Conservation (phyloP, 129 eudicot genomes). For the Saussurea involucrata region DNA sequence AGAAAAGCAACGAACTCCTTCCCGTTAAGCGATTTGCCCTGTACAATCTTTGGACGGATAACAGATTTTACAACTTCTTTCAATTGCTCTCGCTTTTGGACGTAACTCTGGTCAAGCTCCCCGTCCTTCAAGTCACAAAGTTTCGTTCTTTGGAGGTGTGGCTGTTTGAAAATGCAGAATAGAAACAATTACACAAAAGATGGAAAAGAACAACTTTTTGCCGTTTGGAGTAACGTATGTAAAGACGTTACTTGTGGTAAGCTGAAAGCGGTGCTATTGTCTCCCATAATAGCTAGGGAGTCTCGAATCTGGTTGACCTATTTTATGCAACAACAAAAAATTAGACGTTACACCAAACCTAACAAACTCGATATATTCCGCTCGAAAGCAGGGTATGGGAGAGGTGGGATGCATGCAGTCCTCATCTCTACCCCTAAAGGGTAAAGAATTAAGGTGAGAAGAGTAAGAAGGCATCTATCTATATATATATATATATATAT, state of each 20-base stretch:
- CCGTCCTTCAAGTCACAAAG: constrained; percentile 91
- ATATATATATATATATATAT: too few species aligned
- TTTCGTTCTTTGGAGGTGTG: constrained; percentile 93
- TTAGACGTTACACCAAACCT: neutral
- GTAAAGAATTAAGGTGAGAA: too few species aligned
- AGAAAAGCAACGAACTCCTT: constrained; percentile 82
- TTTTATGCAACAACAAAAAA: neutral
- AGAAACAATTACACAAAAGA: neutral
- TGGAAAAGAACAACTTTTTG: neutral
- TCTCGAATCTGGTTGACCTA: constrained; percentile 98
- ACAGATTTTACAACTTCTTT: constrained; percentile 72
- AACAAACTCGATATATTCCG: neutral
- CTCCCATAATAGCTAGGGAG: constrained; percentile 91
- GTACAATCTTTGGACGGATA: constrained; percentile 87
- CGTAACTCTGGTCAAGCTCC: constrained; percentile 81
- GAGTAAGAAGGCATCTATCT: too few species aligned
- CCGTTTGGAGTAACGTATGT: neutral
- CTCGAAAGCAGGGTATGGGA: neutral
- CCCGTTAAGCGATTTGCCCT: constrained; percentile 82
- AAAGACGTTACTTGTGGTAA: constrained; percentile 70
- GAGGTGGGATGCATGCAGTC: too few species aligned
- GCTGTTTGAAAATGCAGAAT: constrained; percentile 47
- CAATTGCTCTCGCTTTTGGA: constrained; percentile 69
- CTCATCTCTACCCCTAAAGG: too few species aligned
- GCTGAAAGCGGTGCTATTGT: constrained; percentile 97